Conservation (phyloP, 257 asterid genomes). For the Salvia miltiorrhiza region DNA sequence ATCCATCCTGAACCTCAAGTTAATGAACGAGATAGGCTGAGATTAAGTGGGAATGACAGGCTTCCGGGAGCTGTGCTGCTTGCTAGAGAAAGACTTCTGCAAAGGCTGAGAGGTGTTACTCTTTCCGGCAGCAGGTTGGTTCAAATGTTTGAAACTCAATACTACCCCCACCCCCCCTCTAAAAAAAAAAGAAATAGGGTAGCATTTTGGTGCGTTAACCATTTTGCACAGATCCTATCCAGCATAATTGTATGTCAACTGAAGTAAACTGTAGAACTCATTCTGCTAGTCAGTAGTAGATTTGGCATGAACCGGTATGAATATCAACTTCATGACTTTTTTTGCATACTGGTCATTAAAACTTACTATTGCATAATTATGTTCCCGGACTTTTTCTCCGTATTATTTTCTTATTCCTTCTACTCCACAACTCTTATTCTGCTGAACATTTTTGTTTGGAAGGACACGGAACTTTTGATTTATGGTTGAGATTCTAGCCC, state of each 20-base stretch:
- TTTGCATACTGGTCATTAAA: neutral
- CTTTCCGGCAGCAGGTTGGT: slow-evolving; percentile 65
- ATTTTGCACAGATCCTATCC: too few species aligned
- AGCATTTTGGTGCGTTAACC: too few species aligned
- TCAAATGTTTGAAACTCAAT: slow-evolving; percentile 2
- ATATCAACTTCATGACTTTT: neutral
- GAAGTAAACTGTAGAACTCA: neutral
- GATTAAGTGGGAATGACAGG: slow-evolving; percentile 50
- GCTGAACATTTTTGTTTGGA: slow-evolving; percentile 1
- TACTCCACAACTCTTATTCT: neutral
- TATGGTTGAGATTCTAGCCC: neutral
- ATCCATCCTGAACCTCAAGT: slow-evolving; percentile 31
- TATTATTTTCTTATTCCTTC: neutral
- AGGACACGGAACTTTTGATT: neutral
- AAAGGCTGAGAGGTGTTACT: slow-evolving; percentile 77
- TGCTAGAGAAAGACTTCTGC: slow-evolving; percentile 91
- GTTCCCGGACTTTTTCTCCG: neutral
- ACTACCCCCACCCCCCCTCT: neutral
- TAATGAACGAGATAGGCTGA: slow-evolving; percentile 36
- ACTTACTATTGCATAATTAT: neutral
- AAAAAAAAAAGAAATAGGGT: too few species aligned
- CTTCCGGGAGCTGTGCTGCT: slow-evolving; percentile 89
- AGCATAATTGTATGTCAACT: neutral
- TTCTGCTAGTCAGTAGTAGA: neutral
- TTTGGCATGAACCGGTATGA: neutral